These are phyloP conservation scores for Phytophthora cactorum DNA, from an alignment of 352 stramenopile species.

Conservation along the genomic window DNA sequence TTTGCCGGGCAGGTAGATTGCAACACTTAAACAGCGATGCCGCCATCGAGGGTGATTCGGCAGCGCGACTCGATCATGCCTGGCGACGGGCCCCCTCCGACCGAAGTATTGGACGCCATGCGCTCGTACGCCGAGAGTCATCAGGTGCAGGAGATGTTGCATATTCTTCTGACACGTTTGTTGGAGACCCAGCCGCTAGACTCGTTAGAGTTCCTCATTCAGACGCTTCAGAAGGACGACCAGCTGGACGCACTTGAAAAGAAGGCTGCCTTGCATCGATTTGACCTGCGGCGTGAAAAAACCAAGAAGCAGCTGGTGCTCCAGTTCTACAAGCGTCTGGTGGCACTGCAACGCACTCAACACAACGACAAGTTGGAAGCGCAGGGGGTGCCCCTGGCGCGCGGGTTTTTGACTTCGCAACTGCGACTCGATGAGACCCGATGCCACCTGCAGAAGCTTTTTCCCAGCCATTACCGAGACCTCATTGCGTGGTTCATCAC, in stretches of 20 bases:
- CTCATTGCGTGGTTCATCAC: constrained; percentile 51
- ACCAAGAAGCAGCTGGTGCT: constrained; percentile 63
- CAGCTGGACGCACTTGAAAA: constrained; percentile 62
- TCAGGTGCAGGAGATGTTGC: constrained; percentile 69
- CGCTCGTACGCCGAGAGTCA: constrained; percentile 61
- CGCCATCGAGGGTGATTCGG: constrained; percentile 43
- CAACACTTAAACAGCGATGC: constrained; percentile 15
- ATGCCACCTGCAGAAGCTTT: constrained; percentile 47
- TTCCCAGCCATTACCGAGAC: constrained; percentile 67
- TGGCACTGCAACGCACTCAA: constrained; percentile 60
- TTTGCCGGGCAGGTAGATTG: neutral
- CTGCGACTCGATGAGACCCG: constrained; percentile 59
- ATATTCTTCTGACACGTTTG: constrained; percentile 60
- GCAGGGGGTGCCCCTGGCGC: constrained; percentile 37
- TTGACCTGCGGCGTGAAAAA: constrained; percentile 69
- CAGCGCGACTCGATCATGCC: constrained; percentile 29
- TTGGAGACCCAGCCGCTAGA: constrained; percentile 72
- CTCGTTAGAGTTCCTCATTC: constrained; percentile 71
- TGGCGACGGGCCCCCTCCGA: constrained; percentile 22
- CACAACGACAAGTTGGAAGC: constrained; percentile 41
- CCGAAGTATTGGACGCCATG: constrained; percentile 64
- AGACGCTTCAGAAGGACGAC: constrained; percentile 54
- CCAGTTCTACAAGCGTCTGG: constrained; percentile 58
- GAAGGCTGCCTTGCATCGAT: constrained; percentile 44
- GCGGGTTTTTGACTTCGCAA: constrained; percentile 53